These are phyloP conservation scores for Mercurialis annua DNA, from an alignment of 345 rosid genomes.

Conservation along the genomic window DNA sequence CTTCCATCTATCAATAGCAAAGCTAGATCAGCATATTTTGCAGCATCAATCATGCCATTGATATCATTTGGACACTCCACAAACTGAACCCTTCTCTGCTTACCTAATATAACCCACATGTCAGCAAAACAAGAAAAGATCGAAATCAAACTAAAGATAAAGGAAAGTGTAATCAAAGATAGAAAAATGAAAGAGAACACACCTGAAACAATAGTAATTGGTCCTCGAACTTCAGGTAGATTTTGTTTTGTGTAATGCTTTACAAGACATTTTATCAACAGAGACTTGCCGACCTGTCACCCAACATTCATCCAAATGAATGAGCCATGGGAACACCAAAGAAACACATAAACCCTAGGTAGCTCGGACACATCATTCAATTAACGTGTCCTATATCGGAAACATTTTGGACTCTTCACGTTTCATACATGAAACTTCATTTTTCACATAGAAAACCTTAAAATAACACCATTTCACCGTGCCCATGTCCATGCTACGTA, in stretches of 20 bases:
- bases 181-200: background rate
- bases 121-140: constrained; percentile 17
- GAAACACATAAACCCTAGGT: too few relatives aligned
- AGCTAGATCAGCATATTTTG: constrained; percentile 89
- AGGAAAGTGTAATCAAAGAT: background rate
- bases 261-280: constrained; percentile 70
- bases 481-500: background rate
- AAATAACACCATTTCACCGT: too few relatives aligned
- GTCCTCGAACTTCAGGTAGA: constrained; percentile 86
- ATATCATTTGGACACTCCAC: constrained; percentile 98
- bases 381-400: too few relatives aligned
- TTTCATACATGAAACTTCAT: too few relatives aligned
- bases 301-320: background rate
- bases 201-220: constrained; percentile 87
- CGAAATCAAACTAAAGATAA: background rate
- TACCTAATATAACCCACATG: constrained; percentile 44
- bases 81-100: constrained; percentile 70
- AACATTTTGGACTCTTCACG: too few relatives aligned
- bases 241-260: constrained; percentile 77
- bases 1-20: constrained; percentile 88
- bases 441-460: too few relatives aligned
- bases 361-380: too few relatives aligned
- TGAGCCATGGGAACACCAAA: background rate
- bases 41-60: constrained; percentile 94
- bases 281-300: constrained; percentile 83